Base-by-base conservation (phyloP, 352 stramenopile genomes). In the Pythium pyrilobum region DNA sequence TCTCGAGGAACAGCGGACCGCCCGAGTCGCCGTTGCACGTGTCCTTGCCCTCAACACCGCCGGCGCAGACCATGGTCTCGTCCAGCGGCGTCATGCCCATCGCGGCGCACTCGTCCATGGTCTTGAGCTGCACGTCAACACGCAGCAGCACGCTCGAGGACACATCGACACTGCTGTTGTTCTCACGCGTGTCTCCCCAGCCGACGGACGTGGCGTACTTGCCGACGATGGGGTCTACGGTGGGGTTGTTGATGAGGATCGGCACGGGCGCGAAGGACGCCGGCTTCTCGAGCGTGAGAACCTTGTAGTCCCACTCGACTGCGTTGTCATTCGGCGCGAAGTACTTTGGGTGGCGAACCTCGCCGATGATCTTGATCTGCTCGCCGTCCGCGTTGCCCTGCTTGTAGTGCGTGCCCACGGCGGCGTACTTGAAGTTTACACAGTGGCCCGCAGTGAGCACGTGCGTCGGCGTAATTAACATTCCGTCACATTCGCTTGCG, bases 11-110 rank as follows among this genome's bases (percentile, higher is more conserved):
- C 3, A 68, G 36, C n/a, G 60, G 60, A 10, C 60, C 60, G 49
- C 60, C 60, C 15, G 53, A 64, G 60, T 68, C 60, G 13, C 53
- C 55, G 10, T 59, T 29, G 60, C 60, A 68, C 15, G 60, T 24
- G 48, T 64, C 60, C 33, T 61, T 9, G 37, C 33, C 39, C 25
- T 33, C 27, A 3, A 52, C 36, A 11, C 59, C 54, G 15, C 44
- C 53, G 18, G 53, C 53, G 24, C 53, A 61, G 24, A 61, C 16
- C 53, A 61, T 61, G 42, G 43, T 40, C 5, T 40, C 28, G 24
- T 54, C 44, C 18, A 60, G 21, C 9, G 10, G 18, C 5, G 29
- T 15, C 24, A 55, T 36, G 15, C 25, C 24, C 10, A 42, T 11
- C 31, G 29, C 45, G 13, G 21, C n/a, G n/a, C 46, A 53, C 23